Evolutionary conservation across 257 asterid genomes (phyloP).

Genomic region (Apocynum venetum): DNA sequence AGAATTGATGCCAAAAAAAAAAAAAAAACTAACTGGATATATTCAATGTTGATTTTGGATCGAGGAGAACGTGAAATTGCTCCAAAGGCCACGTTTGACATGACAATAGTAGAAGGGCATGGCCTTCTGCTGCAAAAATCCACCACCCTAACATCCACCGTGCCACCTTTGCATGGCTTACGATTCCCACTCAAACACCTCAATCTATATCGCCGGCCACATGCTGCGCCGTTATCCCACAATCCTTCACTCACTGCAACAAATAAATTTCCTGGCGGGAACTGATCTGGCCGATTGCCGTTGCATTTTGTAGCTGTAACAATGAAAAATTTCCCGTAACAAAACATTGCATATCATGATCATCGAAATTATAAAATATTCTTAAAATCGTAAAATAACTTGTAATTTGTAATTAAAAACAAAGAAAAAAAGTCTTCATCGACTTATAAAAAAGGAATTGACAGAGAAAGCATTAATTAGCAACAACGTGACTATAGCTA

Average conservation of each 20-base stretch:
- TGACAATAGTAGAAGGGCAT: slow-evolving; percentile 60
- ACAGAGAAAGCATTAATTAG: no score
- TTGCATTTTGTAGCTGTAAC: slow-evolving; percentile 58
- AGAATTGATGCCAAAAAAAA: neutral
- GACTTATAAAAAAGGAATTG: no score
- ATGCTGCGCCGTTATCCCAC: slow-evolving; percentile 85
- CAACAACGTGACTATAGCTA: no score
- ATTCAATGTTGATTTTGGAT: slow-evolving; percentile 65
- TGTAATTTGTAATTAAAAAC: no score
- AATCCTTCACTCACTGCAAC: slow-evolving; percentile 61
- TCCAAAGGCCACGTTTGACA: slow-evolving; percentile 59
- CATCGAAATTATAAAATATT: no score
- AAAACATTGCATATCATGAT: neutral
- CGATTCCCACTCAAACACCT: slow-evolving; percentile 50
- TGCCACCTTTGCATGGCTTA: slow-evolving; percentile 48
- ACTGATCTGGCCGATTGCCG: slow-evolving; percentile 63
- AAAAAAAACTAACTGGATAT: slow-evolving; percentile 34
- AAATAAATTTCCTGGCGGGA: slow-evolving; percentile 68
- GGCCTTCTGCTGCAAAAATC: slow-evolving; percentile 59
- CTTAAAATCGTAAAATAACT: no score
- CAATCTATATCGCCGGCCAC: slow-evolving; percentile 58
- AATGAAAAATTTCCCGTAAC: neutral
- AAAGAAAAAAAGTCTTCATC: no score
- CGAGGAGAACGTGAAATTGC: slow-evolving; percentile 40
- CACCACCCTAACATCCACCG: slow-evolving; percentile 60